A percentile compares a stretch with the other conserved stretches of the same genome.
These are phyloP conservation scores for Rosa multiflora DNA, from an alignment of 306 rosid genomes.

Conservation along the genomic window DNA sequence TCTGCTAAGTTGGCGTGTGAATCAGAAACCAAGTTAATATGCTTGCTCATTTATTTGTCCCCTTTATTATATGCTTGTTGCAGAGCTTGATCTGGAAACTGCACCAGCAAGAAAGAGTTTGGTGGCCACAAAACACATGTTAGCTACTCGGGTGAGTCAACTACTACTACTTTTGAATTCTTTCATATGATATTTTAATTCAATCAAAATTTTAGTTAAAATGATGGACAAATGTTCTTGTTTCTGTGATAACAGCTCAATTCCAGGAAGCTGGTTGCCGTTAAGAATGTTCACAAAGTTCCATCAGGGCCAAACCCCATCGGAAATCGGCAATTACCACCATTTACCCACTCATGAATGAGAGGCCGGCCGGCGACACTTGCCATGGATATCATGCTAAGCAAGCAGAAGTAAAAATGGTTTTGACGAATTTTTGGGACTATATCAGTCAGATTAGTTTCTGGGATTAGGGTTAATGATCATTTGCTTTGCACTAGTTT, in stretches of 20 bases:
- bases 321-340: slow-evolving; percentile 29
- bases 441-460: not conserved
- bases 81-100: slow-evolving; percentile 4
- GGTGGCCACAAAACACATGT: slow-evolving; percentile 17
- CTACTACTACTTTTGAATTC: too few species aligned
- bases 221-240: slow-evolving; percentile 2
- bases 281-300: not conserved
- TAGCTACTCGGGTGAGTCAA: slow-evolving; percentile 25
- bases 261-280: slow-evolving; percentile 16
- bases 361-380: not conserved
- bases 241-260: slow-evolving; percentile 19
- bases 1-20: not conserved
- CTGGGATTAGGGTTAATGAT: slow-evolving; percentile 4
- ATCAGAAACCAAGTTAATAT: not conserved
- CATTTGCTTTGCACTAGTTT: slow-evolving; percentile 12
- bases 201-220: not conserved
- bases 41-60: not conserved
- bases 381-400: not conserved
- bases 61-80: not conserved
- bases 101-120: slow-evolving; percentile 19
- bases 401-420: slow-evolving; percentile 6
- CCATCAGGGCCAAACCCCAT: slow-evolving; percentile 38
- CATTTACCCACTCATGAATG: slow-evolving; percentile 15
- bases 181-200: not conserved
- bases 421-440: not conserved